Base-by-base conservation (phyloP, 306 rosid genomes). In the Cucumis hystrix region DNA sequence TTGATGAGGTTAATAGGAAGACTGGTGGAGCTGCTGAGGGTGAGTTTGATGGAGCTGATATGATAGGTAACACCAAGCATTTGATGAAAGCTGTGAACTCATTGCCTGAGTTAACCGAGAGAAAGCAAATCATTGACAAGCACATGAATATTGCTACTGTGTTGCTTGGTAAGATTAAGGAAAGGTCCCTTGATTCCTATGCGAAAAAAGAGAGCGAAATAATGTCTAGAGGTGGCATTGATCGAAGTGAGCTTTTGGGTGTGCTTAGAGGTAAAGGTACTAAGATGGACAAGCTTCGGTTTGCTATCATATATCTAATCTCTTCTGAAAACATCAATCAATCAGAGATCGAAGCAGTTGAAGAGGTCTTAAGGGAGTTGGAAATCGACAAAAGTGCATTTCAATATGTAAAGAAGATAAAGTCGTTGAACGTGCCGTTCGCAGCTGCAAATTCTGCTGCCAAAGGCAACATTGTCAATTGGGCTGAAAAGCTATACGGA, bases 81-180 rank as follows among this genome's bases (percentile, higher is more conserved):
- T 88, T 95, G 92, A 90, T 95, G 97, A 95, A 87, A 83, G 98
- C 97, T 12, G 98, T 95, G 80, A 95, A 95, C 83, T 95, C 99
- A 3, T 79, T 95, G 83, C 99, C 97, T 0, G 97, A 95, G 84
- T 83, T 95, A 77, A 95, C 99, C 2, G 99, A 93, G 49, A 78
- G 97, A 83, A 95, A 95, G 85, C 93, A 95, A 83, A 89, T 95
- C 54, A 95, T 95, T 79, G 99, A 95, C 83, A 95, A 95, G 91
- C 99, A 95, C 80, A 95, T 93, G 7, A 95, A 92, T 79, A 92
- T 92, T 64, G 99, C 99, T 25, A 95, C 99, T 16, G 85, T 83
- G 9, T 83, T 95, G 89, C 86, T 95, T 95, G 93, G 97, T 28
- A 96, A 95, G 87, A 95, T 95, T 83, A 95, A 92, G 90, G 97